Conservation (phyloP, 1,284 basidiomycete genomes). For the Ustilago crameri region DNA sequence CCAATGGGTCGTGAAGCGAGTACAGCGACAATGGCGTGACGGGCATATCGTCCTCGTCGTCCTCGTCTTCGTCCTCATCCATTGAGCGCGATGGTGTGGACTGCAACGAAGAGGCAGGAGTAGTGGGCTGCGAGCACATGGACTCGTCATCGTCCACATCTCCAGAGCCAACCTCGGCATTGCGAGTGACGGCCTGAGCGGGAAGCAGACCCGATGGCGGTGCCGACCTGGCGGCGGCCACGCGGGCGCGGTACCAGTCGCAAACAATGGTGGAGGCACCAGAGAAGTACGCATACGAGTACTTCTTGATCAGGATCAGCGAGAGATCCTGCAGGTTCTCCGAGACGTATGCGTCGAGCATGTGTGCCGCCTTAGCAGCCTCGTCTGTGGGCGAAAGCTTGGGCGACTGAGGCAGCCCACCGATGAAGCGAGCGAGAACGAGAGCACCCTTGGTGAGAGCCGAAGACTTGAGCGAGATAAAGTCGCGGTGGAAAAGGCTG, state of each 20-base stretch:
- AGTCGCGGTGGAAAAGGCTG: slow-evolving; percentile 95
- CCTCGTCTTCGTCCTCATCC: slow-evolving; percentile 64
- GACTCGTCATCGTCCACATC: slow-evolving; percentile 60
- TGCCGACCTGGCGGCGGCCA: slow-evolving; percentile 28
- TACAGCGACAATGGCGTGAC: slow-evolving; percentile 66
- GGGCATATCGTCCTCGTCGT: slow-evolving; percentile 66
- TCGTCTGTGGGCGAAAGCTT: slow-evolving; percentile 40
- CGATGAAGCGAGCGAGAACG: slow-evolving; percentile 86
- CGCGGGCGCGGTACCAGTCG: slow-evolving; percentile 79
- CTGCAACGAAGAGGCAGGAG: slow-evolving; percentile 58
- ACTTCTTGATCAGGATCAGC: slow-evolving; percentile 94
- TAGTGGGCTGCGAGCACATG: slow-evolving; percentile 55
- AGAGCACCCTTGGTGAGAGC: slow-evolving; percentile 87
- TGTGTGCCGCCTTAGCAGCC: slow-evolving; percentile 72
- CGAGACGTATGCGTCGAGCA: slow-evolving; percentile 84
- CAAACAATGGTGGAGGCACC: slow-evolving; percentile 91
- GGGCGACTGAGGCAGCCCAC: slow-evolving; percentile 34
- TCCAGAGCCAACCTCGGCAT: slow-evolving; percentile 28
- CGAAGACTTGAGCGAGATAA: slow-evolving; percentile 85
- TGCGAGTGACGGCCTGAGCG: slow-evolving; percentile 39
- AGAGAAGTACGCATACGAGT: slow-evolving; percentile 92
- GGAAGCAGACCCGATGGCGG: slow-evolving; percentile 43
- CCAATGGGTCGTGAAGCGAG: slow-evolving; percentile 61
- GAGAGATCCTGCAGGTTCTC: slow-evolving; percentile 89
- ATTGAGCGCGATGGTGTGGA: slow-evolving; percentile 66